Evolutionary conservation across 768 basidiomycete genomes (phyloP).

Genomic region (Boletales sp.): DNA sequence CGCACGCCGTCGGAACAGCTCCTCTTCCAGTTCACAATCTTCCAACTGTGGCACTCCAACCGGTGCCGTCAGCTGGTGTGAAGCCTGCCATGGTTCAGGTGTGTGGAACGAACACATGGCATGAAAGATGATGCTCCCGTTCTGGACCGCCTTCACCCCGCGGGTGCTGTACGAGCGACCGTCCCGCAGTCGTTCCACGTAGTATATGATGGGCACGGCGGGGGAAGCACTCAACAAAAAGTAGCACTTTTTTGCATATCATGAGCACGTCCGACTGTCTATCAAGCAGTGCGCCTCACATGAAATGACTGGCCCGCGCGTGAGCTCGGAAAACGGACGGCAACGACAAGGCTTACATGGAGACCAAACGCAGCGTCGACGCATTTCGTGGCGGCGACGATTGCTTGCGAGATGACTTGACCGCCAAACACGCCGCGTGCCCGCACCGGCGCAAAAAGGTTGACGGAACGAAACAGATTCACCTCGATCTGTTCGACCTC

Average conservation of each 20-base stretch:
- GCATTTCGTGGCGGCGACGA: conserved; percentile 76
- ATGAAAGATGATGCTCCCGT: conserved; percentile 52
- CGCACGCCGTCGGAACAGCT: conserved; percentile 27
- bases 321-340: background rate
- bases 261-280: conserved; percentile 4
- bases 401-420: conserved; percentile 86
- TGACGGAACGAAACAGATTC: conserved; percentile 76
- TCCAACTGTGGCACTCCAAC: conserved; percentile 51
- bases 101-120: conserved; percentile 81
- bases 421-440: conserved; percentile 82
- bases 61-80: conserved; percentile 68
- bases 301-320: conserved; percentile 54
- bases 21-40: conserved; percentile 59
- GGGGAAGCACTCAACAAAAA: conserved; percentile 76
- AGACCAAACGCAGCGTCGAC: conserved; percentile 62
- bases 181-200: conserved; percentile 70
- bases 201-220: conserved; percentile 70
- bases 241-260: conserved; percentile 55
- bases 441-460: conserved; percentile 56
- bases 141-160: conserved; percentile 55
- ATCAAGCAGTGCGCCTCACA: conserved; percentile 39
- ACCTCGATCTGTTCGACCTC: conserved; percentile 77
- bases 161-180: conserved; percentile 73
- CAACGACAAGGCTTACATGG: conserved; percentile 52
- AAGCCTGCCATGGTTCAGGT: conserved; percentile 73